Base-by-base conservation (phyloP, 2,329 filamentous ascomycete species). In the Davidsoniella eucalypti region DNA sequence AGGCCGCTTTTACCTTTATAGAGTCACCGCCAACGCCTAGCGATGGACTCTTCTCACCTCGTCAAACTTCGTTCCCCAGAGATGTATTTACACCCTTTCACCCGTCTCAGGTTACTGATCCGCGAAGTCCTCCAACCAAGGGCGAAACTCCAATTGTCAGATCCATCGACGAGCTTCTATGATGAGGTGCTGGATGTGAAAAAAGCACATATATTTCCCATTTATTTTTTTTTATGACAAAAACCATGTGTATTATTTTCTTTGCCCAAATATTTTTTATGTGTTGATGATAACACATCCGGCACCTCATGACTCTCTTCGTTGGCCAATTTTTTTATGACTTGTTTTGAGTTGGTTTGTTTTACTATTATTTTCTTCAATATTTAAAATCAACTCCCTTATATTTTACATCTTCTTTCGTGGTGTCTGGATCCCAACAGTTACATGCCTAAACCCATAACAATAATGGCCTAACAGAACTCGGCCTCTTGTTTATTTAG, bases 121-220 rank as follows among this genome's bases (percentile, higher is more conserved):
- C 84, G 12, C 69, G 84, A 57, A 87, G 83, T 61, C 84, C 84
- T 14, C 80, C 82, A 0, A 84, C 81, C 10, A 77, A 75, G 58
- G 83, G 84, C 38, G 81, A 83, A 61, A 78, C 77, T 52, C 82
- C 84, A 2, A 87, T 90, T 54, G 77, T 80, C 47, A 72, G 84
- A 51, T 87, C 81, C 52, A 90, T 90, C 58, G 81, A 85, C 61
- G 83, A 87, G 59, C 69, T 87, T 47, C 68, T 88, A 63, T 87
- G 71, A 63, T 87, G 71, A 69, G 18, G 25, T 25, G 16, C 12
- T 21, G 18, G 25, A 33, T 2, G 8, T 33, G 29, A 33, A 9
- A 9, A 9, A 9, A 12, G 6, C 8, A 23, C 21, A 23, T 23
- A 23, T 23, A 2, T 12, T 33, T 33, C 12, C 9, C 4, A 4